Conservation (phyloP, 2,329 filamentous ascomycete species). For the Aspergillus ustus region DNA sequence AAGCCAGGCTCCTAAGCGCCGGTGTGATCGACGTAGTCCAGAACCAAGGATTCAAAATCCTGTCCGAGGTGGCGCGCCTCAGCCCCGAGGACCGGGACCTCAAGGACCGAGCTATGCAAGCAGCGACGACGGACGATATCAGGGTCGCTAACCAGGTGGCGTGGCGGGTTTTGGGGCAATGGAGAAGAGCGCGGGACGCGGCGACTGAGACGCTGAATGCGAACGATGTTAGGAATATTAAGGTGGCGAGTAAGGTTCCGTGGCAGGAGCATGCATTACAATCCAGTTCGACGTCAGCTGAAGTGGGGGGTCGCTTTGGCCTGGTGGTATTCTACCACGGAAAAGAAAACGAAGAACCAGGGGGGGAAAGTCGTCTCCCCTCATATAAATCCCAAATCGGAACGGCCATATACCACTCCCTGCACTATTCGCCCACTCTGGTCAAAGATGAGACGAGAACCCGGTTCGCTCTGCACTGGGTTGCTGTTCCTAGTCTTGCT, state of each 20-base stretch:
- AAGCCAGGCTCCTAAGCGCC: conserved; percentile 16
- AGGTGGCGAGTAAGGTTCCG: conserved; percentile 14
- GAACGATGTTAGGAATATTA: conserved; percentile 19
- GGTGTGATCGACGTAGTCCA: conserved; percentile 11
- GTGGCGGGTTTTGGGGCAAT: conserved; percentile 8
- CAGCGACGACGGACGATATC: conserved; percentile 18
- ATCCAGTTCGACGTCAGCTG: conserved; percentile 4
- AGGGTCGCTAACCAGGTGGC: conserved; percentile 12
- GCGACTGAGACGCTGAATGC: conserved; percentile 12
- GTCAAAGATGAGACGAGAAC: conserved; percentile 16
- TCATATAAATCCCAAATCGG: conserved; percentile 15
- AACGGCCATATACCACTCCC: conserved; percentile 18
- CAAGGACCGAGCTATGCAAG: conserved; percentile 16
- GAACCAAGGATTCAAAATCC: background rate
- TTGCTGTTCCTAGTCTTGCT: conserved; percentile 3
- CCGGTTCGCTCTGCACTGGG: conserved; percentile 19
- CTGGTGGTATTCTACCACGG: conserved; percentile 17
- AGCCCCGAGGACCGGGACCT: conserved; percentile 20
- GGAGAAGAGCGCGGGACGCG: background rate
- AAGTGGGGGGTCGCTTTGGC: conserved; percentile 15
- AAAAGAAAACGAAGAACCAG: conserved; percentile 1
- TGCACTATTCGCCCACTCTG: conserved; percentile 11
- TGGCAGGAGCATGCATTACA: conserved; percentile 21
- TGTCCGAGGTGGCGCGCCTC: conserved; percentile 15
- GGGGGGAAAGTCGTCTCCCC: conserved; percentile 6